Percentiles rank a stretch among this genome's conserved stretches.
phyloP scores from a whole-genome alignment of 306 rosid genomes.

The Parietaria judaica region DNA sequence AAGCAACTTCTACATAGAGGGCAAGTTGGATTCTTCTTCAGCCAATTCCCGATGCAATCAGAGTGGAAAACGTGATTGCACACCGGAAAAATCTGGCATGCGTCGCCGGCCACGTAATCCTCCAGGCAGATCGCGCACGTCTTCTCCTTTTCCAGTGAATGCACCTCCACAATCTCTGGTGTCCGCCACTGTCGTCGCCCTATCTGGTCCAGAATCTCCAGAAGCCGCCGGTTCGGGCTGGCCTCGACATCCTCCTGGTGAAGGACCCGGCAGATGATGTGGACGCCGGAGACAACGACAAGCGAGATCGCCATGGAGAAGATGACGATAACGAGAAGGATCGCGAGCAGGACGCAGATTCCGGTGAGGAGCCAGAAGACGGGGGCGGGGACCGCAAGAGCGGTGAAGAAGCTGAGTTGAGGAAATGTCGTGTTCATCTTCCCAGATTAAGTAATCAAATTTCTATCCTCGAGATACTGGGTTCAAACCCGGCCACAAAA shows the following conservation, averaged over 20 bases:
- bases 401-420: constrained; percentile 6
- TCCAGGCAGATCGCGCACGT: constrained; percentile 51
- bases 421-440: constrained; percentile 8
- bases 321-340: constrained; percentile 19
- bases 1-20: constrained; percentile 47
- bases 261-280: constrained; percentile 3
- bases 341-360: background rate
- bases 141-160: background rate
- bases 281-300: constrained; percentile 13
- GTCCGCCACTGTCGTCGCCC: constrained; percentile 10
- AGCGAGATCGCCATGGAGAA: constrained; percentile 16
- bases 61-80: constrained; percentile 49
- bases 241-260: background rate
- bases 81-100: constrained; percentile 28
- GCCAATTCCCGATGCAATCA: constrained; percentile 39
- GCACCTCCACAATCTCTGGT: too few relatives aligned
- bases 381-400: constrained; percentile 1
- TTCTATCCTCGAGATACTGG: background rate
- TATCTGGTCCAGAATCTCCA: constrained; percentile 18
- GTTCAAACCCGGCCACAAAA: too few relatives aligned
- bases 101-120: constrained; percentile 34
- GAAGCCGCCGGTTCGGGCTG: constrained; percentile 2
- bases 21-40: constrained; percentile 33
- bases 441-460: background rate
- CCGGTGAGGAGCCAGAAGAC: constrained; percentile 12